Evolutionary conservation across 495 filamentous ascomycete genomes (phyloP).

Genomic region (Hyaloscypha bicolor): DNA sequence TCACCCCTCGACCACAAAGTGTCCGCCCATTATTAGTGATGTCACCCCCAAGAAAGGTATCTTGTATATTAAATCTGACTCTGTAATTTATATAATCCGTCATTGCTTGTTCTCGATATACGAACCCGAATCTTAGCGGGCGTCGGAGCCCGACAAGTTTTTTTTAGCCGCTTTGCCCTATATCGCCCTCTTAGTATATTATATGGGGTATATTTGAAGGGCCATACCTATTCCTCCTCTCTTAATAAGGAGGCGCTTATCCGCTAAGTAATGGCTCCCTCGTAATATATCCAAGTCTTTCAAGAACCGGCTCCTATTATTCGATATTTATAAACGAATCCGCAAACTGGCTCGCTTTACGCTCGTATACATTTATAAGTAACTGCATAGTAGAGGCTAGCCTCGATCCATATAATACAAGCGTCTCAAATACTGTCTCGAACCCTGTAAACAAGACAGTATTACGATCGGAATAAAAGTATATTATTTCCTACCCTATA

Average conservation of each 20-base stretch:
- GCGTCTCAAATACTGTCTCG: slow-evolving; percentile 1
- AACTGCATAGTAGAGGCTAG: slow-evolving; percentile 1
- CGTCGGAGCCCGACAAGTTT: slow-evolving; percentile 2
- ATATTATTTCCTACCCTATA: neutral
- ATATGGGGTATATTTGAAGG: slow-evolving; percentile 6
- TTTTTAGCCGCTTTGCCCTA: slow-evolving; percentile 5
- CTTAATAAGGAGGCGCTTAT: slow-evolving; percentile 1
- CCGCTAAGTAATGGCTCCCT: slow-evolving; percentile 2
- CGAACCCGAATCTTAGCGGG: slow-evolving; percentile 3
- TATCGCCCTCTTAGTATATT: slow-evolving; percentile 1
- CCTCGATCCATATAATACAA: neutral
- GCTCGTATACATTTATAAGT: neutral
- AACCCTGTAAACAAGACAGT: neutral
- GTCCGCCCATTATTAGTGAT: too few relatives aligned
- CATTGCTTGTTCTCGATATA: neutral
- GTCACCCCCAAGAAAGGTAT: too few relatives aligned
- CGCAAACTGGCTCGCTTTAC: slow-evolving; percentile 1
- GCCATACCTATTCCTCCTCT: neutral
- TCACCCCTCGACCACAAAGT: too few relatives aligned
- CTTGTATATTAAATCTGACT: too few relatives aligned
- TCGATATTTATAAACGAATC: neutral
- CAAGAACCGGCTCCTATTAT: slow-evolving; percentile 1
- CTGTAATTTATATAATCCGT: too few relatives aligned
- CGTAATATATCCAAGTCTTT: slow-evolving; percentile 4
- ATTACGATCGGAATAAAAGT: neutral